Evolutionary conservation across 1,139 yeast species (phyloP).

Genomic region (Taphrina flavorubra): DNA sequence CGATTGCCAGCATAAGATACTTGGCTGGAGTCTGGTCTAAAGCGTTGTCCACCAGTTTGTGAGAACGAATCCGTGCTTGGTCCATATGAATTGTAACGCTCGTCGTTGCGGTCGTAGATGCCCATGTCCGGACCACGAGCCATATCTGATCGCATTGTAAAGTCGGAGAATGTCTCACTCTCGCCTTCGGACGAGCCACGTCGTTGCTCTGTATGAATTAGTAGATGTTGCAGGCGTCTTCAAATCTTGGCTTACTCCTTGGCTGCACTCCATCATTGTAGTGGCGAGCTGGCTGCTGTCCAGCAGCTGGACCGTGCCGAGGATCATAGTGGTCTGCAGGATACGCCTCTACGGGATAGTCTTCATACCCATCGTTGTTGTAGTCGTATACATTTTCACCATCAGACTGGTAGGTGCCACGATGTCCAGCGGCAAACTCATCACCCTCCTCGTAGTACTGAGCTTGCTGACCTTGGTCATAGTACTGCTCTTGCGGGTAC

Average conservation of each 20-base stretch:
- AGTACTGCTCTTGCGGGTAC: constrained; percentile 26
- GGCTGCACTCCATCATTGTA: constrained; percentile 44
- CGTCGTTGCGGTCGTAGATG: constrained; percentile 54
- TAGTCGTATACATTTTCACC: constrained; percentile 42
- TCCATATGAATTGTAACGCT: constrained; percentile 48
- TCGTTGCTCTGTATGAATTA: constrained; percentile 47
- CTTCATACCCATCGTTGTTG: constrained; percentile 43
- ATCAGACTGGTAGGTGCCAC: constrained; percentile 14
- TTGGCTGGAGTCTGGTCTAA: constrained; percentile 52
- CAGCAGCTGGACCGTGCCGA: constrained; percentile 46
- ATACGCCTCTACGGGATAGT: constrained; percentile 51
- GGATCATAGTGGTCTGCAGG: constrained; percentile 51
- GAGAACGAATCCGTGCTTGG: constrained; percentile 50
- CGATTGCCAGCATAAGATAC: constrained; percentile 75
- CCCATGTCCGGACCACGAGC: constrained; percentile 54
- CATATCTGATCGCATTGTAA: constrained; percentile 56
- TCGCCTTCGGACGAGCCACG: constrained; percentile 52
- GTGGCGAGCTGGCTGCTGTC: constrained; percentile 46
- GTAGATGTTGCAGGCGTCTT: constrained; percentile 26
- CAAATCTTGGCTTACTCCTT: constrained; percentile 41
- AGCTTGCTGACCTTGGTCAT: constrained; percentile 29
- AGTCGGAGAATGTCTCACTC: constrained; percentile 56
- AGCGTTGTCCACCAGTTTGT: constrained; percentile 49
- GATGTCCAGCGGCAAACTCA: constrained; percentile 8
- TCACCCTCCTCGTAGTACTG: constrained; percentile 30